Evolutionary conservation across 2,329 filamentous ascomycete species (phyloP), one percentile per base, ranked within the genome.

Genomic region (Penicillium sp.): DNA sequence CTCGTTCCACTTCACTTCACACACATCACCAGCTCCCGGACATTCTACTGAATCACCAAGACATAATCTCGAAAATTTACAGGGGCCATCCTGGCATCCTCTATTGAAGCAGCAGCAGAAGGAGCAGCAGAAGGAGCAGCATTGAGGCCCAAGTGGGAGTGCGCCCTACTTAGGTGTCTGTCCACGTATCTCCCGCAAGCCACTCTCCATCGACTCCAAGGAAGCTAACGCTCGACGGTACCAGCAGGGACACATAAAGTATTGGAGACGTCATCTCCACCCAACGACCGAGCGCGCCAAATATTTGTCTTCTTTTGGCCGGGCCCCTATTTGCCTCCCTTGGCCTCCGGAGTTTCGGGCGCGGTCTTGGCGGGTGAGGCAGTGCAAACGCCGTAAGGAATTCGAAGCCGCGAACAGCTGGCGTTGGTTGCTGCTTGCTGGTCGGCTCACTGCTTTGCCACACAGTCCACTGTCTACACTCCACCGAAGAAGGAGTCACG

Each of bases 191-290:
- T n/a, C n/a, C n/a, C n/a, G n/a, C n/a, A n/a, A n/a, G n/a, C n/a
- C n/a, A n/a, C n/a, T n/a, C n/a, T n/a, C 15, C 32, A 34, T 34
- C 34, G 23, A 20, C n/a, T 15, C 36, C 20, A 7, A 39, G 12
- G 17, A 9, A 39, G 36, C 36, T 15, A 40, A 40, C 7, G 13
- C 15, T 40, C 21, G 12, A 40, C 26, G 36, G 20, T 17, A 26
- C 23, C 13, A 42, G 21, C 26, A 21, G 24, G 15, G 9, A 24
- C 39, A 42, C 15, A 27, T 42, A 42, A 29, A 42, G 39, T 27
- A 29, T 30, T 42, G 26, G 39, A 29, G 26, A 42, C 39, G 39
- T 42, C 39, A 42, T 42, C 39, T 42, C 39, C 39, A 40, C 36
- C 10, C n/a, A 42, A 42, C 39, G 39, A 15, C 29, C 39, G 39